These are phyloP conservation scores for Balakata baccata DNA, from an alignment of 345 rosid genomes.

Conservation along the genomic window DNA sequence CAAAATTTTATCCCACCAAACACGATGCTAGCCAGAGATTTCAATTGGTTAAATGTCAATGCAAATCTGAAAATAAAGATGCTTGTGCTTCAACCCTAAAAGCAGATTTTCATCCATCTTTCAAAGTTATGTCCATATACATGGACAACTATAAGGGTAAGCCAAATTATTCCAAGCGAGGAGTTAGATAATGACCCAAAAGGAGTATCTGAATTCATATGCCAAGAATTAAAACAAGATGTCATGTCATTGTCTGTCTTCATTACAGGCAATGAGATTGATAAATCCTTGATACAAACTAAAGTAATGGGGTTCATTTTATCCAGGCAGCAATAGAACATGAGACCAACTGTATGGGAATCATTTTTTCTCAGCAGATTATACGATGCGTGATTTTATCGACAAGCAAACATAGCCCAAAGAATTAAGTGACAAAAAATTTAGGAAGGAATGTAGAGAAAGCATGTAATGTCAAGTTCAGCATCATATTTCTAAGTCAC, in stretches of 20 bases:
- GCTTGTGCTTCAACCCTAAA: background rate
- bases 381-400: background rate
- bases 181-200: background rate
- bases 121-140: background rate
- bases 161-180: background rate
- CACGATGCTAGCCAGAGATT: background rate
- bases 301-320: no score
- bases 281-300: no score
- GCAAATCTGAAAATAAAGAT: background rate
- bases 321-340: no score
- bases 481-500: background rate
- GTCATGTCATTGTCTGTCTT: background rate
- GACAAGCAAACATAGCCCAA: slow-evolving; percentile 1
- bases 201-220: background rate
- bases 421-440: background rate
- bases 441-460: background rate
- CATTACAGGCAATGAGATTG: background rate
- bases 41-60: background rate
- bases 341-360: background rate
- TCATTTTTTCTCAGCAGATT: background rate
- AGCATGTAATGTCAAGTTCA: background rate
- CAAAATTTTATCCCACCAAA: background rate
- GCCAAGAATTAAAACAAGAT: background rate
- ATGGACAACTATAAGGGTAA: background rate
- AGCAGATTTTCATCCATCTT: background rate